phyloP scores from a whole-genome alignment of 352 stramenopile species.

The Saprolegnia diclina region DNA sequence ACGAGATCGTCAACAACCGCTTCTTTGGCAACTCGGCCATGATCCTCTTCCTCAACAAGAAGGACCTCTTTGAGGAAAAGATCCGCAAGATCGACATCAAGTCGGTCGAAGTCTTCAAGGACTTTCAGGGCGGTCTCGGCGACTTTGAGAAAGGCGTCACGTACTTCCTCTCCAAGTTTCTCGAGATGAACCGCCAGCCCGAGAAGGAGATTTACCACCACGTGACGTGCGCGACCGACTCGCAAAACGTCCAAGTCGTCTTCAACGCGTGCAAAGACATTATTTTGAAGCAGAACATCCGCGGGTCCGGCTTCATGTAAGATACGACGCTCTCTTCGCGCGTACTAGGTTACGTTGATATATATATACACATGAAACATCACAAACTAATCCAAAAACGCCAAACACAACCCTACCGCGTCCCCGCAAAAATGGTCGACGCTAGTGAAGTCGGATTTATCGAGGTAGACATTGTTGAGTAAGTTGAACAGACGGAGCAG shows the following conservation, averaged over 20 bases:
- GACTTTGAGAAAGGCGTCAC: constrained; percentile 84
- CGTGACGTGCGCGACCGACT: constrained; percentile 95
- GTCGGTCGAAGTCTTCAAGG: constrained; percentile 83
- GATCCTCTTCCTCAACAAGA: constrained; percentile 98
- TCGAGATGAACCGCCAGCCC: constrained; percentile 90
- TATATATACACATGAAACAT: neutral
- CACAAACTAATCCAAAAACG: neutral
- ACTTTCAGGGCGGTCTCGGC: constrained; percentile 78
- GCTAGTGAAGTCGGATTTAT: too few relatives aligned
- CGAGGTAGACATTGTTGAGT: too few relatives aligned
- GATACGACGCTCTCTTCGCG: neutral
- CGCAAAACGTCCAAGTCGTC: constrained; percentile 94
- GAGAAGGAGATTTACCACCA: constrained; percentile 93
- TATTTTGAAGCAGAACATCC: constrained; percentile 92
- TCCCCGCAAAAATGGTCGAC: too few relatives aligned
- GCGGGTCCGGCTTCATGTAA: constrained; percentile 87
- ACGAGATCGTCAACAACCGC: constrained; percentile 94
- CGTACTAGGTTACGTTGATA: neutral
- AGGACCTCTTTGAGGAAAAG: constrained; percentile 95
- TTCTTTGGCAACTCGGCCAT: constrained; percentile 91
- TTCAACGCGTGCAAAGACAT: constrained; percentile 97
- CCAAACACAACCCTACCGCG: too few relatives aligned
- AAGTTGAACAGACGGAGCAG: too few relatives aligned
- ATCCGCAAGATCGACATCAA: constrained; percentile 93
- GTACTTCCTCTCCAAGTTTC: constrained; percentile 93